Evolutionary conservation across 1,139 yeast genomes (phyloP).

Genomic region (Hansenula sp.): DNA sequence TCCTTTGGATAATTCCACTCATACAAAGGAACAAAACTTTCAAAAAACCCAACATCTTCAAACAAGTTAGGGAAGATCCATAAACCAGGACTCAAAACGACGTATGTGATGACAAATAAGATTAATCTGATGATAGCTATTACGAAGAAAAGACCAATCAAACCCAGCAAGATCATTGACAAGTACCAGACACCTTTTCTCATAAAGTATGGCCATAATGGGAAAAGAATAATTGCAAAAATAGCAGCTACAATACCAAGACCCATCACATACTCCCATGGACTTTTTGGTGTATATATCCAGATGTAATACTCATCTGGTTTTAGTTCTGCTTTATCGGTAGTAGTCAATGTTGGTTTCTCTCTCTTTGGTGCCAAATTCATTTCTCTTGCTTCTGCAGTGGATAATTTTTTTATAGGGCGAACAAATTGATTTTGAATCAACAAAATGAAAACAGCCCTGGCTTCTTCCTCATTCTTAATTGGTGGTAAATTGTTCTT

Average conservation of each 20-base stretch:
- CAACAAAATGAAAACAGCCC: slow-evolving; percentile 58
- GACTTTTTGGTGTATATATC: slow-evolving; percentile 78
- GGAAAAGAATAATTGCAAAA: slow-evolving; percentile 81
- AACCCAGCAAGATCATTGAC: slow-evolving; percentile 71
- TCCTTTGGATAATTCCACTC: slow-evolving; percentile 67
- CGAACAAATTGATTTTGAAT: slow-evolving; percentile 73
- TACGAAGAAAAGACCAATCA: slow-evolving; percentile 72
- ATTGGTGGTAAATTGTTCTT: slow-evolving; percentile 61
- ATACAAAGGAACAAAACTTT: slow-evolving; percentile 84
- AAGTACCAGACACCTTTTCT: slow-evolving; percentile 89
- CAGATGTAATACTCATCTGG: slow-evolving; percentile 86
- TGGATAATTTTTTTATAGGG: slow-evolving; percentile 71
- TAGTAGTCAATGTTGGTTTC: slow-evolving; percentile 66
- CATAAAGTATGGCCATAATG: slow-evolving; percentile 93
- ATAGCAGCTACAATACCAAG: slow-evolving; percentile 61
- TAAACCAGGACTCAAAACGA: slow-evolving; percentile 63
- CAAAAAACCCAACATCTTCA: slow-evolving; percentile 92
- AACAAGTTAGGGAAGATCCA: slow-evolving; percentile 97
- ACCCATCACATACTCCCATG: slow-evolving; percentile 60
- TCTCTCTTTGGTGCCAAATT: slow-evolving; percentile 67
- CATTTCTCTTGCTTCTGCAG: slow-evolving; percentile 62
- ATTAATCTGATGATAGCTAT: slow-evolving; percentile 79
- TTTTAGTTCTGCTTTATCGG: slow-evolving; percentile 64
- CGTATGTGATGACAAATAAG: slow-evolving; percentile 59
- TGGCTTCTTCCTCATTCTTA: slow-evolving; percentile 50